These are phyloP conservation scores for Cladochytrium replicatum DNA, from an alignment of 192 early-diverging fungal genomes.

Conservation along the genomic window DNA sequence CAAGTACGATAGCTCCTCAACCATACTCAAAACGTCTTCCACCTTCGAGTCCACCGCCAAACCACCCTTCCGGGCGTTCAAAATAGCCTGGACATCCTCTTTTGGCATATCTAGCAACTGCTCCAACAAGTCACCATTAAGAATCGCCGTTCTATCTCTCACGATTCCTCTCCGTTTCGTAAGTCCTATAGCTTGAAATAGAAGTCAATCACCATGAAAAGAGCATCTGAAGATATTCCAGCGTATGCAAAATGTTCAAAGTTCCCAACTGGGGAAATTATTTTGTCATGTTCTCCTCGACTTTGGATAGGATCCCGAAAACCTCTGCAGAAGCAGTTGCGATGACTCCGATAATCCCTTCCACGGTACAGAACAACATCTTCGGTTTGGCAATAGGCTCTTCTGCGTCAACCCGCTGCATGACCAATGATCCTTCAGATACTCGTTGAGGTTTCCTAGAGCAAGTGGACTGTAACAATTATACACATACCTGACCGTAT, in stretches of 20 bases:
- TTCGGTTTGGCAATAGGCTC: slow-evolving; percentile 37
- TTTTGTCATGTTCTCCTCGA: slow-evolving; percentile 59
- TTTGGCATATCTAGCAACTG: slow-evolving; percentile 57
- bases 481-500: background rate
- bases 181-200: too few species aligned
- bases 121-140: slow-evolving; percentile 94
- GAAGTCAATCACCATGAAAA: too few species aligned
- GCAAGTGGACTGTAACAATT: background rate
- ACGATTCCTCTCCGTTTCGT: too few species aligned
- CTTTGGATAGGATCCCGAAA: slow-evolving; percentile 42
- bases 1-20: too few species aligned
- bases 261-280: slow-evolving; percentile 47
- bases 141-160: slow-evolving; percentile 40
- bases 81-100: slow-evolving; percentile 17
- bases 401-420: slow-evolving; percentile 49
- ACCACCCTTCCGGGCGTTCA: too few species aligned
- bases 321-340: slow-evolving; percentile 49
- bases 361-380: slow-evolving; percentile 68
- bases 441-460: too few species aligned
- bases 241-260: slow-evolving; percentile 49
- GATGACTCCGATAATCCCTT: slow-evolving; percentile 72
- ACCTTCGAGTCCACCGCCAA: too few species aligned
- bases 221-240: background rate
- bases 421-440: slow-evolving; percentile 76
- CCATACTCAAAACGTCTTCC: too few species aligned